Conservation (phyloP, 1,284 basidiomycete genomes). For the Macrocystidia cucumis region DNA sequence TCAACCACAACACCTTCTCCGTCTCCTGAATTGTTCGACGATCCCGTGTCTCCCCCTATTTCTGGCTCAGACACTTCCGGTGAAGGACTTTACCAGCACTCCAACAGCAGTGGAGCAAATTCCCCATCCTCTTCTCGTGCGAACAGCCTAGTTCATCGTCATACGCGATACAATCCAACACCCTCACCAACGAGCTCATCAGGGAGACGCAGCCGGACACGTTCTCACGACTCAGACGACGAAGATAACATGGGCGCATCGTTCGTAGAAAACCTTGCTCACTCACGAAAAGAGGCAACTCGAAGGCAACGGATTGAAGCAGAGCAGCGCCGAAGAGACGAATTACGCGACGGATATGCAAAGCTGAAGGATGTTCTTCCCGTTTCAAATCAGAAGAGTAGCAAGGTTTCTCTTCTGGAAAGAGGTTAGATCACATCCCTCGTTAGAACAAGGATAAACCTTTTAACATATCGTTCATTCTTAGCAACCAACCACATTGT, state of each 20-base stretch:
- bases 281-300: conserved; percentile 77
- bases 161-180: conserved; percentile 65
- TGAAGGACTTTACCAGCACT: conserved; percentile 70
- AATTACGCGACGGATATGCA: conserved; percentile 81
- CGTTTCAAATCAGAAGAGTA: conserved; percentile 79
- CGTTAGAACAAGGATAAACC: conserved; percentile 3
- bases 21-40: conserved; percentile 72
- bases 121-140: conserved; percentile 69
- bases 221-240: conserved; percentile 72
- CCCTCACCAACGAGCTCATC: conserved; percentile 71
- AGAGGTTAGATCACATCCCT: conserved; percentile 50
- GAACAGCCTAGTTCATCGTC: conserved; percentile 66
- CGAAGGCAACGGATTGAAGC: conserved; percentile 77
- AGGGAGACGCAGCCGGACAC: conserved; percentile 55
- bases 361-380: conserved; percentile 82
- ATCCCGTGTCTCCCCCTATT: conserved; percentile 72
- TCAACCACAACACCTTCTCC: conserved; percentile 55
- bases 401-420: conserved; percentile 83
- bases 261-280: conserved; percentile 59
- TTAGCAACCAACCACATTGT: conserved; percentile 71
- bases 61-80: conserved; percentile 80
- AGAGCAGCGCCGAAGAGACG: conserved; percentile 80
- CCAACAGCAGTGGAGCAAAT: conserved; percentile 68
- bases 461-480: conserved; percentile 8
- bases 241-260: conserved; percentile 66